Conservation (phyloP, 2,329 filamentous ascomycete genomes). For the Plectosphaerella cucumerina region DNA sequence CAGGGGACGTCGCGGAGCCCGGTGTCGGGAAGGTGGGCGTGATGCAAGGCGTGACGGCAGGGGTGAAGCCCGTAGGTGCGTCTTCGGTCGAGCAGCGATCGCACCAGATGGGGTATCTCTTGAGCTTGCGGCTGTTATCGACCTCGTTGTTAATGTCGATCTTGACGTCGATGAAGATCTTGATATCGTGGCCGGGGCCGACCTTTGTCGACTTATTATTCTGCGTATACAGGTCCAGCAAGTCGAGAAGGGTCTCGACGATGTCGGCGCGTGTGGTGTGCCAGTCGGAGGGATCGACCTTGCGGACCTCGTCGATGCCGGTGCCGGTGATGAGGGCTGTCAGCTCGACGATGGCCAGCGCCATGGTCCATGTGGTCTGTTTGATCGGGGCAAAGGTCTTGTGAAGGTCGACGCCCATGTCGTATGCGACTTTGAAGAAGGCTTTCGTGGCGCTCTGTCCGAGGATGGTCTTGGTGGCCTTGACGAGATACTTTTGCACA, state of each 20-base stretch:
- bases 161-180: conserved; percentile 79
- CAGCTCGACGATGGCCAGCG: conserved; percentile 76
- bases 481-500: conserved; percentile 79
- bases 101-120: conserved; percentile 53
- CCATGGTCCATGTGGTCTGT: conserved; percentile 81
- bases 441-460: conserved; percentile 42
- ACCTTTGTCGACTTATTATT: conserved; percentile 71
- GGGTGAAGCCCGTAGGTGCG: conserved; percentile 23
- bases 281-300: conserved; percentile 44
- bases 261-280: conserved; percentile 44
- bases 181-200: conserved; percentile 66
- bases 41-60: conserved; percentile 4
- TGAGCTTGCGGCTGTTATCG: conserved; percentile 50
- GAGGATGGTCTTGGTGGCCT: conserved; percentile 63
- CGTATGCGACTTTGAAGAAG: conserved; percentile 68
- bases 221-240: conserved; percentile 89
- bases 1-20: conserved; percentile 33
- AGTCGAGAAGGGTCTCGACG: conserved; percentile 79
- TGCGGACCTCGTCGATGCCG: conserved; percentile 43
- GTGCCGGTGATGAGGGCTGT: conserved; percentile 63
- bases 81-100: conserved; percentile 42
- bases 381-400: conserved; percentile 92
- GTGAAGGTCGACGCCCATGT: conserved; percentile 84
- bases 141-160: conserved; percentile 83
- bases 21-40: conserved; percentile 18